Conservation (phyloP, 352 stramenopile species). For the Pythium guiyangense region DNA sequence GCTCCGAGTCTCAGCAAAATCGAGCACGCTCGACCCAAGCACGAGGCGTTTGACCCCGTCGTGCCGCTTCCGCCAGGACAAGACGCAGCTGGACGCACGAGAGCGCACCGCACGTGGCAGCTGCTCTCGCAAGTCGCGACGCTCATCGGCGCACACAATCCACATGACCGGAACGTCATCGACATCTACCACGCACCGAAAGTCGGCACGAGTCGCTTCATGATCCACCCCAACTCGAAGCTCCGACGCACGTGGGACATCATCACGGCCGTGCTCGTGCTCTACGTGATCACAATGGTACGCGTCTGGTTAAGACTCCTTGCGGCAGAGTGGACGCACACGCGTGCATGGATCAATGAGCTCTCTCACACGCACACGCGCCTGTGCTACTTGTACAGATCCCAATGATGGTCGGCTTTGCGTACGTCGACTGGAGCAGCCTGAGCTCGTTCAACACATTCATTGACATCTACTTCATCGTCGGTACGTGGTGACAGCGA, state of each 20-base stretch:
- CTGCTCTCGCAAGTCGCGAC: conserved; percentile 22
- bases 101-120: conserved; percentile 16
- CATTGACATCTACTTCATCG: conserved; percentile 79
- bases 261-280: conserved; percentile 54
- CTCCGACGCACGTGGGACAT: conserved; percentile 68
- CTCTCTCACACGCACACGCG: too few species aligned
- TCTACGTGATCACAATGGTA: conserved; percentile 78
- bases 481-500: conserved; percentile 16
- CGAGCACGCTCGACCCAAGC: background rate
- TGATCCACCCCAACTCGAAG: conserved; percentile 82
- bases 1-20: conserved; percentile 9
- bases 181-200: conserved; percentile 80
- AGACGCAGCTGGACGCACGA: background rate
- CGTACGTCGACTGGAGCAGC: conserved; percentile 57
- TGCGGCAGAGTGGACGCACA: too few species aligned
- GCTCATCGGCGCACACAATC: conserved; percentile 24
- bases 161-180: conserved; percentile 36
- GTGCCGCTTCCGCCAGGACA: background rate
- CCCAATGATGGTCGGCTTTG: conserved; percentile 62
- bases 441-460: conserved; percentile 53
- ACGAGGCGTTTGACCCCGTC: conserved; percentile 7
- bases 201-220: conserved; percentile 45
- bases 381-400: conserved; percentile 9
- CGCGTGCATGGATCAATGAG: too few species aligned
- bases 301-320: too few species aligned